Evolutionary conservation across 2,329 filamentous ascomycete genomes (phyloP).

Genomic region (Calonectria pseudoreteaudii): DNA sequence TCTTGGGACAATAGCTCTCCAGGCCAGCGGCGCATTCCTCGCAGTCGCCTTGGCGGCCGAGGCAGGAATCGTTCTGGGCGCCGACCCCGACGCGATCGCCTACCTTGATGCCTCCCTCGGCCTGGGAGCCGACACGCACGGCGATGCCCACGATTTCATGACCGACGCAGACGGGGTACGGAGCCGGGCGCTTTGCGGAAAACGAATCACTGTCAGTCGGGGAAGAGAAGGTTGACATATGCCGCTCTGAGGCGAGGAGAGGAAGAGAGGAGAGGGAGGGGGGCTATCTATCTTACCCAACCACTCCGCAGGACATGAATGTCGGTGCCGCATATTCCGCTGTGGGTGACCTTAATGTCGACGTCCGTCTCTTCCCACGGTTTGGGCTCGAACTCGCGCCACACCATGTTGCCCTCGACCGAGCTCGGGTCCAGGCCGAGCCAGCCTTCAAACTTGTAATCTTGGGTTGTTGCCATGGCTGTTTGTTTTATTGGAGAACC

Average conservation of each 20-base stretch:
- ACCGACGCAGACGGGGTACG: slow-evolving; percentile 66
- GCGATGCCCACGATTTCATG: slow-evolving; percentile 75
- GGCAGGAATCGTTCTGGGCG: slow-evolving; percentile 69
- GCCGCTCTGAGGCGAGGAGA: too few species aligned
- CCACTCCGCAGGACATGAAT: slow-evolving; percentile 68
- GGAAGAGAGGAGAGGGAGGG: too few species aligned
- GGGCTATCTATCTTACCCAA: slow-evolving; percentile 50
- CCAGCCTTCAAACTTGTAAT: slow-evolving; percentile 65
- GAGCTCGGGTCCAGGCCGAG: slow-evolving; percentile 55
- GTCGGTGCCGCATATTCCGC: slow-evolving; percentile 73
- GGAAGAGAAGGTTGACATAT: too few species aligned
- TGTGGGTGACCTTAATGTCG: slow-evolving; percentile 73
- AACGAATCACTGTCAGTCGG: neutral
- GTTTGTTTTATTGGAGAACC: too few species aligned
- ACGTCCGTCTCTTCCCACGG: slow-evolving; percentile 72
- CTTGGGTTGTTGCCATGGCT: neutral
- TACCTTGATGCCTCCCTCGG: slow-evolving; percentile 61
- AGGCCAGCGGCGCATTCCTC: slow-evolving; percentile 54
- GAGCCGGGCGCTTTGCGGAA: neutral
- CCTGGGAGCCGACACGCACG: slow-evolving; percentile 63
- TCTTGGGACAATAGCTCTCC: slow-evolving; percentile 56
- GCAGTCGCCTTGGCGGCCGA: slow-evolving; percentile 53
- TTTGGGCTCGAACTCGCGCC: slow-evolving; percentile 70
- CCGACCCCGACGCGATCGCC: slow-evolving; percentile 75
- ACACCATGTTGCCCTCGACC: slow-evolving; percentile 63